A percentile compares a stretch with the other conserved stretches of the same genome.
Conservation (phyloP, 2,329 filamentous ascomycete species). For the Mollisia scopiformis region DNA sequence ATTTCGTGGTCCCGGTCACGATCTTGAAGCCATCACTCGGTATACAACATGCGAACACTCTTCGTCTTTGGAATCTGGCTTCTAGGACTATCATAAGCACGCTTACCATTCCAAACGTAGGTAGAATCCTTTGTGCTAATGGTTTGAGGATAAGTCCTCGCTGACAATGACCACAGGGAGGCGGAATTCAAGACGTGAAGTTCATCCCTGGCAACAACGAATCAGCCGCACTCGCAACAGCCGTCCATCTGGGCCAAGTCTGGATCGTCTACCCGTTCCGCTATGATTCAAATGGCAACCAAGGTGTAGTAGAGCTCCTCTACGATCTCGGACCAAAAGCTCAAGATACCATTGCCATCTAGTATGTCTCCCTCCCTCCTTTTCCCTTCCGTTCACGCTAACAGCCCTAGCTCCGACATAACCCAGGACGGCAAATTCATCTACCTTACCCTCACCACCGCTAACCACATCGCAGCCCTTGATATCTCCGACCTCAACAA, state of each 20-base stretch:
- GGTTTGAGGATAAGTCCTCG: not conserved
- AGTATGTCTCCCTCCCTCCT: constrained; percentile 38
- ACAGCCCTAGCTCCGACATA: constrained; percentile 51
- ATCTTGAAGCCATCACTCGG: constrained; percentile 62
- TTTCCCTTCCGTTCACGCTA: not conserved
- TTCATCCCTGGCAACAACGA: constrained; percentile 65
- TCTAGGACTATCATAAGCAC: constrained; percentile 59
- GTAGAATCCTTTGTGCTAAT: constrained; percentile 17
- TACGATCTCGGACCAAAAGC: constrained; percentile 60
- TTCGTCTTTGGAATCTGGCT: constrained; percentile 61
- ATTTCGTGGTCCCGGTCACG: constrained; percentile 64
- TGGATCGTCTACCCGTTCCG: constrained; percentile 69
- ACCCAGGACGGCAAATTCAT: constrained; percentile 58
- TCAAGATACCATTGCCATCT: constrained; percentile 59
- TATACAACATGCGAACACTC: constrained; percentile 57
- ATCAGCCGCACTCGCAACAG: constrained; percentile 60
- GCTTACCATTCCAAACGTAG: constrained; percentile 59
- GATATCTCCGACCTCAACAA: constrained; percentile 64
- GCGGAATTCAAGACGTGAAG: constrained; percentile 67
- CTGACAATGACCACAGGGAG: constrained; percentile 41
- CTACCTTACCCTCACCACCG: constrained; percentile 63
- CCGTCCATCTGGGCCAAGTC: constrained; percentile 61
- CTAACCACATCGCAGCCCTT: constrained; percentile 63
- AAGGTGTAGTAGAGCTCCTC: constrained; percentile 59
- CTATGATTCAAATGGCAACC: constrained; percentile 55